Base-by-base conservation (phyloP, 495 filamentous ascomycete species). In the Podospora fimiseda region DNA sequence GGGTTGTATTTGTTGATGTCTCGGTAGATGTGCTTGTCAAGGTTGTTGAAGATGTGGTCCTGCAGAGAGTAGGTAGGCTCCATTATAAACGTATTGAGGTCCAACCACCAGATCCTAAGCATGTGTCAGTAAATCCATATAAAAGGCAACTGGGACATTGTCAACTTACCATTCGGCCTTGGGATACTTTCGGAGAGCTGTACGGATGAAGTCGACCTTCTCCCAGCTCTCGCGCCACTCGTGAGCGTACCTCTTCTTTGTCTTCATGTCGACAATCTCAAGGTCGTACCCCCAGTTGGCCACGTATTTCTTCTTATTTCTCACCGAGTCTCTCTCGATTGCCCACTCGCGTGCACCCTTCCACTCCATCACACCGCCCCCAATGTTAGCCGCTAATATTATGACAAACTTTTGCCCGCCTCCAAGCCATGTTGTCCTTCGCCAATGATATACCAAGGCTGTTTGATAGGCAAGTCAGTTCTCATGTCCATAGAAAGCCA, bases 181-280 rank as follows among this genome's bases (percentile, higher is more conserved):
- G 19, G 93, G 94, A 62, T 96, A 93, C 69, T 96, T 95, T 66
- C 81, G 79, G 79, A 99, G 87, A 23, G 86, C 83, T 50, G 93
- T 88, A 52, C 94, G 86, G 57, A 99, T 86, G 42, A 89, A 86
- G 65, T 99, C 93, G 49, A 95, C 91, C 76, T 96, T 97, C 73
- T 99, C 93, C 93, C 93, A 99, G 65, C 90, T 92, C 70, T 99
- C 93, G 61, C 93, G 80, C 93, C 93, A 99, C 63, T 99, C 93
- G 66, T 99, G 94, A 43, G 93, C 94, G 66, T 99, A 99, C 24
- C 91, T 81, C 70, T 96, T 97, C 81, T 96, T 94, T 20, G 91
- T 95, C 65, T 89, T 87, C 90, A 99, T 91, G 61, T 99, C 94
- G 53, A 95, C 90, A 52, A 96, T 84, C 62, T 99, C 93, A 48